Evolutionary conservation across 352 stramenopile species (phyloP), one percentile per base, ranked within the genome.

Genomic region (Globisporangium nunn): DNA sequence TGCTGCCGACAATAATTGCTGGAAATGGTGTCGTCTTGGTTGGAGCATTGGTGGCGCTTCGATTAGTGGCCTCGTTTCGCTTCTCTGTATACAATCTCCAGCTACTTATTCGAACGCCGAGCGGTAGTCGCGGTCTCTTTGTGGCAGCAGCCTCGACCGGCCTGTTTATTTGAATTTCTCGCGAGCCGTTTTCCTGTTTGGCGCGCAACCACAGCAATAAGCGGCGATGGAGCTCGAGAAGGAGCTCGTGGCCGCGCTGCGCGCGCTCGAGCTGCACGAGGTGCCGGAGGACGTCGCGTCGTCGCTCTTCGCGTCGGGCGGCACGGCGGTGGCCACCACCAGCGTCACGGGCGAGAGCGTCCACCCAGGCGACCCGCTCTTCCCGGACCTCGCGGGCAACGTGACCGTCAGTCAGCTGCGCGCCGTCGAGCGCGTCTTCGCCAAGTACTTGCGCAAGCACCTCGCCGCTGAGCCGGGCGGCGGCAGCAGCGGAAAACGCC

Each of bases 301-400:
- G 18, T 67, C 70, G 56, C 69, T 92, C 10, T 90, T 92, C 51
- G 67, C 85, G 59, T 87, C 79, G 31, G 79, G 79, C 17, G 82
- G 79, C 53, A 92, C 82, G 17, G 71, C 72, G 7, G 58, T 82
- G 4, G 40, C 71, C 17, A 66, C 60, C 4, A 53, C 54, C 17
- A 59, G 54, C 46, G 52, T 18, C 35, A 54, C 53, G 12, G 54
- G 53, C 33, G 54, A 61, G 29, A 64, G 55, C 37, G 63, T 66
- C 14, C n/a, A 50, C 10, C 54, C 72, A 6, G 53, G 62, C 46
- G 57, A 61, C 55, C 33, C 40, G 47, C 59, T 62, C 18, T 54
- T 69, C 54, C 55, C 55, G 15, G 66, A 67, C 33, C 66, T 78
- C 59, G 53, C 62, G 6, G 72, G 79, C 17, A 60, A 58, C 33